phyloP scores from a whole-genome alignment of 495 filamentous ascomycete species.

The Trichoderma parareesei region DNA sequence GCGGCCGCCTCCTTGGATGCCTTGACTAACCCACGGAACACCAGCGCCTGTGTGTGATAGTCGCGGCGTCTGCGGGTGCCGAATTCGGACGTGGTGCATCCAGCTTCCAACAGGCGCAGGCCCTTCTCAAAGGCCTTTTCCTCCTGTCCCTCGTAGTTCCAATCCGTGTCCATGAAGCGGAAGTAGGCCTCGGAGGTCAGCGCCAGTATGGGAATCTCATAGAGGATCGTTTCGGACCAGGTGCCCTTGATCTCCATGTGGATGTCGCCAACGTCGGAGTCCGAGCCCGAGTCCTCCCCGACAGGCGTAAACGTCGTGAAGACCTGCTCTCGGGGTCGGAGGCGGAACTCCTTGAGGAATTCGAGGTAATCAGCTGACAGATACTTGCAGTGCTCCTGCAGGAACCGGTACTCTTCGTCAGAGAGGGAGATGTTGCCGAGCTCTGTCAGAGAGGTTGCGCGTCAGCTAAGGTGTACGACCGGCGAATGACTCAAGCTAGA shows the following conservation, averaged over 20 bases:
- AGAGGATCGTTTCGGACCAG: slow-evolving; percentile 94
- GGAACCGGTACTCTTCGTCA: slow-evolving; percentile 66
- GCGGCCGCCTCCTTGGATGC: slow-evolving; percentile 60
- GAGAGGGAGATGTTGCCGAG: slow-evolving; percentile 71
- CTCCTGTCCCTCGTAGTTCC: slow-evolving; percentile 76
- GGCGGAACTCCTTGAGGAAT: slow-evolving; percentile 71
- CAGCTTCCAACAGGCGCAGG: slow-evolving; percentile 62
- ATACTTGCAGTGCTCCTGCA: slow-evolving; percentile 75
- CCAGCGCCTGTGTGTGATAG: slow-evolving; percentile 89
- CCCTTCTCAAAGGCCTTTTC: slow-evolving; percentile 77
- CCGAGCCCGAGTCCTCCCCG: slow-evolving; percentile 51
- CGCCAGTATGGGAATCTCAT: slow-evolving; percentile 91
- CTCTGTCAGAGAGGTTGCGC: slow-evolving; percentile 36
- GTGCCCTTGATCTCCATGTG: slow-evolving; percentile 65
- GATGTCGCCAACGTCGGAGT: slow-evolving; percentile 65
- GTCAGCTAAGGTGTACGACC: neutral
- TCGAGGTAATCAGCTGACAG: slow-evolving; percentile 66
- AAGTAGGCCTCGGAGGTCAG: slow-evolving; percentile 94
- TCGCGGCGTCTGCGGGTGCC: slow-evolving; percentile 81
- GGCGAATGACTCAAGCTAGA: neutral
- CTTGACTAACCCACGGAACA: slow-evolving; percentile 70
- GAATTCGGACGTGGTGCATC: slow-evolving; percentile 90
- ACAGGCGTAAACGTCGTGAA: slow-evolving; percentile 58
- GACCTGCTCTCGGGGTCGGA: slow-evolving; percentile 74
- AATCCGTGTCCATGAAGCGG: slow-evolving; percentile 85